These are phyloP conservation scores for Eimeria falciformis DNA, from an alignment of 169 alveolate genomes.

Conservation along the genomic window DNA sequence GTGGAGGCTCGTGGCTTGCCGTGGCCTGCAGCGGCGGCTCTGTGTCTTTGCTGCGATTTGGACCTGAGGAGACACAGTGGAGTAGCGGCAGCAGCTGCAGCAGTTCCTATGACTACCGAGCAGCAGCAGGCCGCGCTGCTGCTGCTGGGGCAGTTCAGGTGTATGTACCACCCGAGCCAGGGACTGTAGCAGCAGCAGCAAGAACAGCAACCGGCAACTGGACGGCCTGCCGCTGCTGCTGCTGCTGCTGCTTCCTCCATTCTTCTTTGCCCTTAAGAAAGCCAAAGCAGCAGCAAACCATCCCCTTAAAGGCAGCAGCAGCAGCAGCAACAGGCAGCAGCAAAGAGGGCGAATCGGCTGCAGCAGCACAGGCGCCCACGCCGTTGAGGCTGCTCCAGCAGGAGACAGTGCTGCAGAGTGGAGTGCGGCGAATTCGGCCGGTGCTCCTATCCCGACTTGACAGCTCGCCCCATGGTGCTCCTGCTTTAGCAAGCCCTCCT, in stretches of 20 bases:
- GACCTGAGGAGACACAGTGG: background rate
- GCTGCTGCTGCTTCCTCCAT: slow-evolving; percentile 53
- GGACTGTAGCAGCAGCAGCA: slow-evolving; percentile 20
- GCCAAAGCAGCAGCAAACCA: background rate
- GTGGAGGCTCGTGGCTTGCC: slow-evolving; percentile 33
- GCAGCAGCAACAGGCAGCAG: background rate
- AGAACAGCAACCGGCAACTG: background rate
- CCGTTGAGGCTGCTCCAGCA: slow-evolving; percentile 38
- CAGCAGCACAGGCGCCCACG: background rate
- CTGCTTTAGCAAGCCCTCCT: background rate
- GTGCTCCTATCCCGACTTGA: slow-evolving; percentile 21
- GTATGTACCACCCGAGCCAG: slow-evolving; percentile 27
- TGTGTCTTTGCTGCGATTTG: background rate
- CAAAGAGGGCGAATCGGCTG: background rate
- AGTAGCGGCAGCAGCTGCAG: background rate
- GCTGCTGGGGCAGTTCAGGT: background rate
- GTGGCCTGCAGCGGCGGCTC: slow-evolving; percentile 40
- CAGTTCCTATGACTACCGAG: background rate
- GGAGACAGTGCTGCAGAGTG: background rate
- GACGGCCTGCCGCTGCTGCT: slow-evolving; percentile 45
- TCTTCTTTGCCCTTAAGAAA: slow-evolving; percentile 2
- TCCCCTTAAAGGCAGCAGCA: background rate
- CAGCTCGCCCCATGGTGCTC: background rate
- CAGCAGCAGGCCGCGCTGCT: slow-evolving; percentile 45
- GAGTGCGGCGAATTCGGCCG: slow-evolving; percentile 1